A percentile compares a stretch with the other conserved stretches of the same genome.
Conservation (phyloP, 2,329 filamentous ascomycete species). For the Fusarium floridanum region DNA sequence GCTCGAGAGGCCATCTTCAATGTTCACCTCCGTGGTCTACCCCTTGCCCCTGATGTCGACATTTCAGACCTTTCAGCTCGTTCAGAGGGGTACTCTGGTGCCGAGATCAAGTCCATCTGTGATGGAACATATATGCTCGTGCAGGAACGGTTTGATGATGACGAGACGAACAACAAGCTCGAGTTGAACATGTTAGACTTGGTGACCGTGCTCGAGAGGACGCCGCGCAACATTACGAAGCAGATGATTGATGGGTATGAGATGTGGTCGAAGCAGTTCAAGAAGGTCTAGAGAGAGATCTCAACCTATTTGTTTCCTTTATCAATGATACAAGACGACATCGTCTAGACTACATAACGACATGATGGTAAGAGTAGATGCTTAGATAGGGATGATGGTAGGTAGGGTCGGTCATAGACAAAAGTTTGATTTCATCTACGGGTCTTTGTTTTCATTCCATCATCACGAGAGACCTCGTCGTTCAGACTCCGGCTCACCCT, state of each 20-base stretch:
- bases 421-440: conserved; percentile 25
- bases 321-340: background rate
- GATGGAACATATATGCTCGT: conserved; percentile 60
- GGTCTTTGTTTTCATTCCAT: conserved; percentile 34
- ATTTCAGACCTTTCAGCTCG: conserved; percentile 70
- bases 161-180: conserved; percentile 47
- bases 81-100: conserved; percentile 86
- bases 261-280: conserved; percentile 63
- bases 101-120: conserved; percentile 76
- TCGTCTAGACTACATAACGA: background rate
- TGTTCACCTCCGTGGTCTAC: conserved; percentile 73
- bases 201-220: conserved; percentile 56
- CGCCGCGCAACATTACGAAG: conserved; percentile 70
- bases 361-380: background rate
- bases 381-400: background rate
- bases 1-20: conserved; percentile 83
- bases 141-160: conserved; percentile 52
- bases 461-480: conserved; percentile 24
- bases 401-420: conserved; percentile 1
- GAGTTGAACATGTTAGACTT: conserved; percentile 60
- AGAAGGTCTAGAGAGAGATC: conserved; percentile 24
- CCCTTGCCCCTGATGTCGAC: conserved; percentile 74
- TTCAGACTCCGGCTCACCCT: conserved; percentile 9
- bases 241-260: conserved; percentile 71
- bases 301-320: background rate